Evolutionary conservation across 148 eudicot species (phyloP), one percentile per base, ranked within the genome.

Genomic region (Rheum nobile): DNA sequence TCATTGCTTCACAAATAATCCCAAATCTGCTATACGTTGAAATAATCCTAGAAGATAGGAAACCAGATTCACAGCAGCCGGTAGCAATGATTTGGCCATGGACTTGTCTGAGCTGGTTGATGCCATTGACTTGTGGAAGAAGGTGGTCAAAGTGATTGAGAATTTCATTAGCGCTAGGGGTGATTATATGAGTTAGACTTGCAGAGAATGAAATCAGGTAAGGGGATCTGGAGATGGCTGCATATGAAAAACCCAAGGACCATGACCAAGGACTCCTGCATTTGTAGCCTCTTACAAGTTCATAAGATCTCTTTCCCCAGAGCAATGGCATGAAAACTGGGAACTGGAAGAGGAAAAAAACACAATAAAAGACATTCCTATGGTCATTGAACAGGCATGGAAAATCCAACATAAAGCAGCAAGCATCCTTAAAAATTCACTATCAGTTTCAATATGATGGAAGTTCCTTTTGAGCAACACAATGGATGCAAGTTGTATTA

Each of bases 41-140:
- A 8, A 87, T 59, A 59, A 87, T 80, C 73, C 86, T 77, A 11
- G 86, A 83, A 8, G 84, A 81, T 77, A 89, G 74, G 79, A 85
- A 87, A 9, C 80, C 72, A 3, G 85, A 79, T 7, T n/a, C 4
- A 46, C 17, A 71, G 22, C 81, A 54, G 22, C 81, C 75, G 14
- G 79, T 75, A 74, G 78, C 9, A 34, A 82, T 70, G 70, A 47
- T 54, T 79, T 44, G 72, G 38, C 42, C 43, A 13, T 57, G 81
- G 47, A 72, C 48, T 31, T 72, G 54, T 78, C 19, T 70, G 77
- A 28, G 48, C n/a, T 46, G 57, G 10, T 74, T 72, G 8, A 77
- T 59, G 71, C 75, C 71, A 31, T 47, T 72, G 77, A 82, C 82
- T 75, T 63, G 67, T 71, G 63, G 80, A 67, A 87, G 84, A 77